Evolutionary conservation across 768 basidiomycete genomes (phyloP), one percentile per base, ranked within the genome.

Genomic region (Pulveroboletus sp.): DNA sequence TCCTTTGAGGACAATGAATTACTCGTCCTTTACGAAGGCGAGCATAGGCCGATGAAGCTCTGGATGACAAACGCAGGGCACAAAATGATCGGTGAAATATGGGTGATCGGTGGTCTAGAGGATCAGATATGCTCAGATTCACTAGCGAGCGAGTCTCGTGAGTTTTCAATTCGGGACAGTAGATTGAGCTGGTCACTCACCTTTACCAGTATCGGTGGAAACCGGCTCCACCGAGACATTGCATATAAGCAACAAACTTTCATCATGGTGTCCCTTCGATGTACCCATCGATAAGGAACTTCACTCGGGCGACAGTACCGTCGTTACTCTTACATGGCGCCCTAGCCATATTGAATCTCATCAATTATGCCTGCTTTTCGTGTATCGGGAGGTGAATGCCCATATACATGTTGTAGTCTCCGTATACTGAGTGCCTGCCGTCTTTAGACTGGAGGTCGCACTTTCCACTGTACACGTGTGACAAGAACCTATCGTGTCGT

Each of bases 41-140:
- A 95, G 63, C 76, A 70, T 43, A 78, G 74, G 55, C 52, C 69
- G 6, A 70, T 82, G 63, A 69, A 62, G 28, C 49, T 94, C 21
- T 77, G 73, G 72, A 63, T 95, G 39, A 76, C 71, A 21, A 96
- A 95, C 62, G 65, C 72, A 7, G 93, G 93, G 0, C 71, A 69
- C 9, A 72, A 71, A 30, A 65, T 74, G 14, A 76, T 94, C 24
- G 68, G 67, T 10, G 88, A 91, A 51, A 57, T 91, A n/a, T 88
- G 88, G 86, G 64, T 86, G 54, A 71, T 91, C 3, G 57, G 75
- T 41, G 82, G 77, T 27, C 62, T 73, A 18, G 78, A 80, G 15
- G 85, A 87, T 58, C 83, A 79, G 55, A 59, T 88, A n/a, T 84
- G 80, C 80, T 47, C 84, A 2, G 65, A 56, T 35, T 52, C 53